Evolutionary conservation across 2,329 filamentous ascomycete genomes (phyloP), one percentile per base, ranked within the genome.

Genomic region (Septoria petroselini): DNA sequence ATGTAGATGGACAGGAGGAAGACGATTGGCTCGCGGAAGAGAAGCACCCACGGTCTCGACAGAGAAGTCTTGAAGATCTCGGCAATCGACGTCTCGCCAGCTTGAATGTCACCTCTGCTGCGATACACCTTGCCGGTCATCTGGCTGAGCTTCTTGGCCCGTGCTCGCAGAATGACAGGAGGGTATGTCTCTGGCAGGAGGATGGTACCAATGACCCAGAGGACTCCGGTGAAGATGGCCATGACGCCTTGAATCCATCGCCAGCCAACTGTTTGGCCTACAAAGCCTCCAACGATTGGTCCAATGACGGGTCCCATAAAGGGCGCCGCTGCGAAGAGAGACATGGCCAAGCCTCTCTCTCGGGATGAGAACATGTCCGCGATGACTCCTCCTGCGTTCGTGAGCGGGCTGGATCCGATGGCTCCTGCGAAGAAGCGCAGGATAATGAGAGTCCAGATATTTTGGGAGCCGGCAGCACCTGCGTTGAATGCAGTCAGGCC

Each of bases 161-260:
- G 71, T 50, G 71, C 68, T 23, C 76, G 74, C 2, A 82, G 73
- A n/a, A 82, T 68, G 7, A 79, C 73, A 0, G 81, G 80, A 0
- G 76, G 71, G 59, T 83, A 83, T 0, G 81, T 84, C 66, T 83
- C 81, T 2, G 79, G 80, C 3, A 83, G 73, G 29, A 75, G 55
- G 23, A 81, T 52, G 0, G 72, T 62, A 46, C 74, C 76, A 37
- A 75, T 40, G 38, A 83, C 73, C 76, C 80, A 84, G 41, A 85
- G 73, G 8, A 75, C 68, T 7, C 80, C 81, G 2, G 80, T 82
- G 64, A 86, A 83, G 52, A 82, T 80, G 42, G 78, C 73, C 67
- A 82, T 75, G 49, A 85, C 67, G 2, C 80, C 81, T 67, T 81
- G 74, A 21, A 86, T 77, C 85, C 84, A 88, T 55, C 81, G 74